Evolutionary conservation across 2,329 filamentous ascomycete species (phyloP).

Genomic region (Epichloe scottii): DNA sequence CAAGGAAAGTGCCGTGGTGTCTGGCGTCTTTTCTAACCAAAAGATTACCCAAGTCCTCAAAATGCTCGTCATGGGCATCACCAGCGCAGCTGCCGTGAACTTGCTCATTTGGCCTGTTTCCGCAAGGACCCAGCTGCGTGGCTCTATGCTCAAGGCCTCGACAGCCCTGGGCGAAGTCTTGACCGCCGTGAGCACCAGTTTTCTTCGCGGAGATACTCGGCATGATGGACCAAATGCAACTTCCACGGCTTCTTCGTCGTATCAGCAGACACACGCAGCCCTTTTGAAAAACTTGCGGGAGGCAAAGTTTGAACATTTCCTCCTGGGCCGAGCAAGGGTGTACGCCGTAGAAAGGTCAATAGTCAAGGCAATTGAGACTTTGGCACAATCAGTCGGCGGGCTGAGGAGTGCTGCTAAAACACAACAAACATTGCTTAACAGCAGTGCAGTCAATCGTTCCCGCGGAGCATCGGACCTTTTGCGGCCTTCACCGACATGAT

Average conservation of each 20-base stretch:
- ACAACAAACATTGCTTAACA: conserved; percentile 65
- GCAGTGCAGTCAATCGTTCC: background rate
- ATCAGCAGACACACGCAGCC: conserved; percentile 34
- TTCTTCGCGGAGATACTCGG: conserved; percentile 50
- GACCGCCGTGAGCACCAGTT: conserved; percentile 63
- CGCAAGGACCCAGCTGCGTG: conserved; percentile 55
- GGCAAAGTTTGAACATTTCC: conserved; percentile 73
- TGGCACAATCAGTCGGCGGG: conserved; percentile 77
- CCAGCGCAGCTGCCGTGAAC: conserved; percentile 56
- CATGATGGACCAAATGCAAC: conserved; percentile 4
- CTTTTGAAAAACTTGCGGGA: conserved; percentile 62
- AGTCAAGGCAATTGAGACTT: conserved; percentile 65
- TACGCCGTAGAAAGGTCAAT: conserved; percentile 64
- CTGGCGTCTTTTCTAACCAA: conserved; percentile 60
- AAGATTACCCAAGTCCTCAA: conserved; percentile 43
- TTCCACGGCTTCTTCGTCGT: conserved; percentile 31
- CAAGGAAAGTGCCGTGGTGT: conserved; percentile 73
- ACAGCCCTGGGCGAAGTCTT: conserved; percentile 67
- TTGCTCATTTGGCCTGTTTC: conserved; percentile 63
- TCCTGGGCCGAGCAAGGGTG: conserved; percentile 61
- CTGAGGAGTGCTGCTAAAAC: conserved; percentile 74
- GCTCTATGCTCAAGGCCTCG: conserved; percentile 60
- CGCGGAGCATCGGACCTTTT: conserved; percentile 53
- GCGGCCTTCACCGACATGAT: conserved; percentile 73
- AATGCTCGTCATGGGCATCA: conserved; percentile 65